Evolutionary conservation across 352 stramenopile species (phyloP), one percentile per base, ranked within the genome.

Genomic region (Phytophthora hibernalis): DNA sequence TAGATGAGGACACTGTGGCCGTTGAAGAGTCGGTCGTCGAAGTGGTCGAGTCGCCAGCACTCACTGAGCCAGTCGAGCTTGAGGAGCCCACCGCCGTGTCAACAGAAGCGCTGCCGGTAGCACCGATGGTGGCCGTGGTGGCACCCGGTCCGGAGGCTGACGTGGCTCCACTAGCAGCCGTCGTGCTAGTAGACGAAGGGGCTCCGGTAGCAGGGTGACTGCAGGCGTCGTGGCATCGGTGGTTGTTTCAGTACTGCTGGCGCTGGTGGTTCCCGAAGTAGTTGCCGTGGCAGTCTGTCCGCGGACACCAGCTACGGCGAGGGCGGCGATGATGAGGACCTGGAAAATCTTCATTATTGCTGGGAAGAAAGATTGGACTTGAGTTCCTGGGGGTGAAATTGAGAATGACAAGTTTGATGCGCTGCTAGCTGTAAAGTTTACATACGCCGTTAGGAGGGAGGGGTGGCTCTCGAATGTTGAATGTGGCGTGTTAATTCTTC

Each of bases 341-440:
- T 72, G 64, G 54, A 76, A 66, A 35, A 72, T 69, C 68, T 76
- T 62, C 63, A 76, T 76, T 5, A n/a, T 68, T 60, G 22, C 53
- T 56, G 38, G 16, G 42, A 31, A 31, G 26, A 7, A 9, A 33
- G 8, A 16, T 30, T 42, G 35, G 54, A 53, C 55, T 71, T 68
- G 57, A 33, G 28, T 50, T 16, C 56, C 63, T 49, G 64, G 18
- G 53, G 49, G 56, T 52, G 35, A 35, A 72, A 63, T 35, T 59
- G 42, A 48, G 20, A 72, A 57, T 68, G 57, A 35, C 15, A 38
- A 53, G 26, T 38, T 18, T 20, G 30, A 20, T 40, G 15, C 9
- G 37, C 13, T 11, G 13, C 37, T 8, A 21, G 2, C 15, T n/a
- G n/a, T n/a, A n/a, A n/a, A n/a, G n/a, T 44, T 44, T 44, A 16